Evolutionary conservation across 2,329 filamentous ascomycete species (phyloP), one percentile per base, ranked within the genome.

Genomic region (Achaetomium macrosporum): DNA sequence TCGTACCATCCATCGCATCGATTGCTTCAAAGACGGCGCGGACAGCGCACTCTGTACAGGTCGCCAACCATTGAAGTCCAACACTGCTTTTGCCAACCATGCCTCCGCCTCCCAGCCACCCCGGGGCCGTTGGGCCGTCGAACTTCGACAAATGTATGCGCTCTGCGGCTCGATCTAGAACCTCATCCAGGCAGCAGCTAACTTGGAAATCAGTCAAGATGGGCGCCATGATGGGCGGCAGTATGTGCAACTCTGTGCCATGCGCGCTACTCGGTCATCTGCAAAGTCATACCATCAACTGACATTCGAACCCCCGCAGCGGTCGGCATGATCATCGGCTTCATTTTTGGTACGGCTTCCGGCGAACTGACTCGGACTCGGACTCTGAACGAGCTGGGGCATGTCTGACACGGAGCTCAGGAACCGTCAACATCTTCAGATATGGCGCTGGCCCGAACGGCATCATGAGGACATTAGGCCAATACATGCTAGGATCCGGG

Each of bases 191-290:
- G 25, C 47, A 49, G 31, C 15, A 52, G 60, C 68, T 69, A 65
- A 68, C 65, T 54, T 54, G 20, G 53, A 62, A 50, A 8, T 61
- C 69, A 95, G 90, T 91, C 71, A 96, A 96, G 78, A 96, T 97
- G 90, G 93, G 93, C 64, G 90, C 88, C 58, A 85, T 99, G 85
- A 97, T 97, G 90, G 93, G 93, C 63, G 89, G 90, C 69, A 95
- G 92, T 97, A 87, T 65, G 90, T 82, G 13, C 11, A 29, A 33
- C 12, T 33, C 33, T 15, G 7, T 2, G 3, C 15, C 35, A 7
- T 8, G 12, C 17, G n/a, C 15, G 33, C 25, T 25, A 37, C n/a
- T 8, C 13, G 7, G 35, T 8, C 35, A 5, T 30, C 12, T 20
- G 10, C 13, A 20, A 6, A 10, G 7, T 5, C 19, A 30, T 13